Conservation (phyloP, 768 basidiomycete species). For the Cyclocybe cylindracea region DNA sequence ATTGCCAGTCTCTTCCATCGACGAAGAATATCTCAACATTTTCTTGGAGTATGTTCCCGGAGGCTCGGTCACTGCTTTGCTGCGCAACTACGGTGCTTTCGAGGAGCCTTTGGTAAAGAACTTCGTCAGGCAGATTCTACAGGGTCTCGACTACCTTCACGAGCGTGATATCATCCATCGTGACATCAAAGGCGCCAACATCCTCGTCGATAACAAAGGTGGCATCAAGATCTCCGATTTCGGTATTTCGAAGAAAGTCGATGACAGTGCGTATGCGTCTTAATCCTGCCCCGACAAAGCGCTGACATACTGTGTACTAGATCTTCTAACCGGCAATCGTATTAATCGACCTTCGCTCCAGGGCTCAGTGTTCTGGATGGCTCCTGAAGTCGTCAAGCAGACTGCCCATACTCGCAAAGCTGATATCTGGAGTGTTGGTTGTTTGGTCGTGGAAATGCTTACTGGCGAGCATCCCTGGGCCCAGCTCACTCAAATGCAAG, state of each 20-base stretch:
- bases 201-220: conserved; percentile 96
- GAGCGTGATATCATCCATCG: conserved; percentile 95
- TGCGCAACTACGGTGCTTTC: conserved; percentile 92
- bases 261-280: conserved; percentile 73
- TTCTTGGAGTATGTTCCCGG: conserved; percentile 98
- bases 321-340: conserved; percentile 59
- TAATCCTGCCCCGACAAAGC: neutral
- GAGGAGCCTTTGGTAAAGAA: conserved; percentile 91
- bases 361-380: conserved; percentile 99
- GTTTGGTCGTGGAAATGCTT: conserved; percentile 94
- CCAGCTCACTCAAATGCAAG: conserved; percentile 97
- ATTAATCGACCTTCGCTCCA: conserved; percentile 91
- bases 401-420: conserved; percentile 89
- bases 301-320: conserved; percentile 19
- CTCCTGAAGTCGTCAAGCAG: conserved; percentile 97
- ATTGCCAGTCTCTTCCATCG: conserved; percentile 83
- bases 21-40: conserved; percentile 90
- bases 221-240: conserved; percentile 98
- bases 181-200: conserved; percentile 99
- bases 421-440: conserved; percentile 97
- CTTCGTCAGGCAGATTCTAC: conserved; percentile 89
- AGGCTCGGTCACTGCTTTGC: conserved; percentile 86
- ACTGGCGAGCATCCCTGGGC: conserved; percentile 97
- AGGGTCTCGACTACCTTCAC: conserved; percentile 88
- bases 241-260: conserved; percentile 96